phyloP scores from a whole-genome alignment of 2,329 filamentous ascomycete genomes.

The Cladosporium sp. region DNA sequence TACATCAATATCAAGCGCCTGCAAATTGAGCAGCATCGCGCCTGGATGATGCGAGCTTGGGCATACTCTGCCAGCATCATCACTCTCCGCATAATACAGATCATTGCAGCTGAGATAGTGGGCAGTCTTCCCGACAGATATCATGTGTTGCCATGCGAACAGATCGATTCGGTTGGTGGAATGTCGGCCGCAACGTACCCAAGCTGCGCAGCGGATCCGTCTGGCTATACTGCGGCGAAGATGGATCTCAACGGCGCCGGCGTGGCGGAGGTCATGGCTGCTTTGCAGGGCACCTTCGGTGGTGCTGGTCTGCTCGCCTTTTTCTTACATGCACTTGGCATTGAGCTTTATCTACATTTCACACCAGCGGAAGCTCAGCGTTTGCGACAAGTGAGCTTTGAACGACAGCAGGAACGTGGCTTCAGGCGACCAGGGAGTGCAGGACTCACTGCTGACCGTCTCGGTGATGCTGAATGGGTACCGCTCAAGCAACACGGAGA shows the following conservation, averaged over 20 bases:
- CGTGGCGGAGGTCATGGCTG: slow-evolving; percentile 40
- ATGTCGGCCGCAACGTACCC: slow-evolving; percentile 26
- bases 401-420: slow-evolving; percentile 58
- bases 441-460: slow-evolving; percentile 48
- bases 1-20: slow-evolving; percentile 59
- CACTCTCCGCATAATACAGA: slow-evolving; percentile 52
- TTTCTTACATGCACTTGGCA: slow-evolving; percentile 49
- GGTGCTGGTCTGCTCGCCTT: slow-evolving; percentile 56
- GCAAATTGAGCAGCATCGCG: slow-evolving; percentile 63
- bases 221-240: slow-evolving; percentile 4
- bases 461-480: slow-evolving; percentile 30
- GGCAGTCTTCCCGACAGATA: slow-evolving; percentile 39
- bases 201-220: slow-evolving; percentile 2
- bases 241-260: slow-evolving; percentile 29
- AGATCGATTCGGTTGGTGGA: slow-evolving; percentile 40
- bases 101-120: slow-evolving; percentile 45
- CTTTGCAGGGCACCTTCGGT: slow-evolving; percentile 54
- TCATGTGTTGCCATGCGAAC: slow-evolving; percentile 47
- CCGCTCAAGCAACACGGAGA: background rate
- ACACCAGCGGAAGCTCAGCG: slow-evolving; percentile 58
- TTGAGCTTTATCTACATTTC: slow-evolving; percentile 45
- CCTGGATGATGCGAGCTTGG: slow-evolving; percentile 60
- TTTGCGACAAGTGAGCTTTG: slow-evolving; percentile 57
- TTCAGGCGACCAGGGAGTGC: slow-evolving; percentile 53
- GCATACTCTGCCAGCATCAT: slow-evolving; percentile 49